A percentile compares a stretch with the other conserved stretches of the same genome.
Evolutionary conservation across 2,329 filamentous ascomycete species (phyloP).

Genomic region (Trichophyton equinum): DNA sequence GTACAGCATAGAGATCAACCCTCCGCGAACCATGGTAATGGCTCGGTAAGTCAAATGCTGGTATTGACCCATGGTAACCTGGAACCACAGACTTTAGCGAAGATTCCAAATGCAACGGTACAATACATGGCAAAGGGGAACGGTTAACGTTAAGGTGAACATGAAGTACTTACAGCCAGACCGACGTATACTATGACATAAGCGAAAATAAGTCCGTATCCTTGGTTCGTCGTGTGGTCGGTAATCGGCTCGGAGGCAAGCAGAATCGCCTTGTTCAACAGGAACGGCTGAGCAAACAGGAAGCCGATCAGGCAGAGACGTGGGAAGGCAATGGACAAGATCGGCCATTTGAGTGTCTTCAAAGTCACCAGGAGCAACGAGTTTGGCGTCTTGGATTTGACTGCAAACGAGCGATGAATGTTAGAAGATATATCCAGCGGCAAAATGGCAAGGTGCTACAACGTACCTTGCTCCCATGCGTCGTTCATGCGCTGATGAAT

Average conservation of each 20-base stretch:
- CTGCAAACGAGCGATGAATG: constrained; percentile 13
- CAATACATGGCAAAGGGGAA: too few relatives aligned
- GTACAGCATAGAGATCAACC: constrained; percentile 40
- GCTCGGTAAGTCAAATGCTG: constrained; percentile 33
- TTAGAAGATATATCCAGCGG: neutral
- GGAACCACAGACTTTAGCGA: neutral
- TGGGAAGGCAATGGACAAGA: constrained; percentile 24
- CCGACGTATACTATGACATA: constrained; percentile 33
- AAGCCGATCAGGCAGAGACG: constrained; percentile 26
- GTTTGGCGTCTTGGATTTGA: constrained; percentile 18
- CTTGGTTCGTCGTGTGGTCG: constrained; percentile 22
- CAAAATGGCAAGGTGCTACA: constrained; percentile 7
- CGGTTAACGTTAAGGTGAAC: too few relatives aligned
- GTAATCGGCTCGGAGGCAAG: constrained; percentile 22
- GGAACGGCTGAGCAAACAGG: constrained; percentile 28
- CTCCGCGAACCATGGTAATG: constrained; percentile 34
- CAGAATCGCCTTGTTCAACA: constrained; percentile 26
- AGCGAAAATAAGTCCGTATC: constrained; percentile 35
- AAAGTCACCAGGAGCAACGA: constrained; percentile 22
- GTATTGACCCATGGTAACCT: constrained; percentile 31
- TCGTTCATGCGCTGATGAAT: constrained; percentile 28
- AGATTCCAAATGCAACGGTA: too few relatives aligned
- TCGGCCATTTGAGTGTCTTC: constrained; percentile 23
- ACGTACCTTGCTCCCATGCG: constrained; percentile 30
- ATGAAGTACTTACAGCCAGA: constrained; percentile 24